Conservation (phyloP, 2,329 filamentous ascomycete genomes). For the Talaromyces sp. region DNA sequence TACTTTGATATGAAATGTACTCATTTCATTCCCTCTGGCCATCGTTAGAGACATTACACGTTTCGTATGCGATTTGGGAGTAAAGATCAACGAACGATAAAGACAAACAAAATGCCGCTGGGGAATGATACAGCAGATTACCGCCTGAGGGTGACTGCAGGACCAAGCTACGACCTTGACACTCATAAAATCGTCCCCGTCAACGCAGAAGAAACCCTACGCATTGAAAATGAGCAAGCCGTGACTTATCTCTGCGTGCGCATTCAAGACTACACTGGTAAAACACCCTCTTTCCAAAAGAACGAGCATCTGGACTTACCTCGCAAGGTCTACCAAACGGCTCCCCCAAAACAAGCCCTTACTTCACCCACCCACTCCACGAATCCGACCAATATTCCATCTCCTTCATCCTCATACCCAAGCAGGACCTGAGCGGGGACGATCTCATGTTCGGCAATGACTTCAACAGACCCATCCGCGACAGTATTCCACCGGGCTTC, state of each 20-base stretch:
- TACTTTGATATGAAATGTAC: neutral
- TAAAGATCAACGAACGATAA: neutral
- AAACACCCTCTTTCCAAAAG: neutral
- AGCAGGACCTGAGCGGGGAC: slow-evolving; percentile 59
- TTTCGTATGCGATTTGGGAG: neutral
- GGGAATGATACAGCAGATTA: slow-evolving; percentile 46
- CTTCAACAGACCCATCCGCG: slow-evolving; percentile 85
- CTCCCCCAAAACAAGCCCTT: slow-evolving; percentile 67
- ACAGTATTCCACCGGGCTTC: slow-evolving; percentile 82
- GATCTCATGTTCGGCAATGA: slow-evolving; percentile 92
- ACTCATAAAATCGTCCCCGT: slow-evolving; percentile 72
- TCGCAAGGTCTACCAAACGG: slow-evolving; percentile 63
- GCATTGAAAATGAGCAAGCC: slow-evolving; percentile 61
- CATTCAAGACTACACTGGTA: slow-evolving; percentile 59
- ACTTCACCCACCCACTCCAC: slow-evolving; percentile 71
- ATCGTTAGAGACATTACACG: neutral
- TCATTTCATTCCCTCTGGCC: neutral
- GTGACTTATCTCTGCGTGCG: slow-evolving; percentile 69
- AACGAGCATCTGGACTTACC: neutral
- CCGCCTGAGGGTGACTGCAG: slow-evolving; percentile 76
- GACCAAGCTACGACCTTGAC: slow-evolving; percentile 67
- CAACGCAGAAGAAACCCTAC: slow-evolving; percentile 62
- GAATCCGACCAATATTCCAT: slow-evolving; percentile 79
- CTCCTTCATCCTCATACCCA: slow-evolving; percentile 72
- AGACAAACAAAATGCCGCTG: neutral